A percentile compares a stretch with the other conserved stretches of the same genome.
These are phyloP conservation scores for Penicillium sp. DNA, from an alignment of 2,329 filamentous ascomycete species.

Conservation along the genomic window DNA sequence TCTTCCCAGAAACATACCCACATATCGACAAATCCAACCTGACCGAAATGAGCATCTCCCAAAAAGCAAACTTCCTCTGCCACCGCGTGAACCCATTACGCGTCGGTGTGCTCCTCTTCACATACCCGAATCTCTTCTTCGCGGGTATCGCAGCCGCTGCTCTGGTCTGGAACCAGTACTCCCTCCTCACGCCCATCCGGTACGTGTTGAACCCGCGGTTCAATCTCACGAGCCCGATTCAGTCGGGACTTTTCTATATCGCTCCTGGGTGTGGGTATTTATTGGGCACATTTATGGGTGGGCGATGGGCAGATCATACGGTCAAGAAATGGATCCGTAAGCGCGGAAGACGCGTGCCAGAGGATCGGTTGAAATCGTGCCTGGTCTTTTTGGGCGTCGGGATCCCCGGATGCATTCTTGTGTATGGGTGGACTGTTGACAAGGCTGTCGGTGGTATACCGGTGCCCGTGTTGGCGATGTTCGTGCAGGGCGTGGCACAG, in stretches of 20 bases:
- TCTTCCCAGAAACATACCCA: constrained; percentile 70
- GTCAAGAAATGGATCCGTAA: constrained; percentile 62
- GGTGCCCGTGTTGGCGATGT: constrained; percentile 65
- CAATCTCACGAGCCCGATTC: constrained; percentile 60
- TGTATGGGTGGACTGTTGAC: constrained; percentile 65
- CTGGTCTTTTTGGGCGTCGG: constrained; percentile 55
- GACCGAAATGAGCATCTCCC: constrained; percentile 47
- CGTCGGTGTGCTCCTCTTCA: constrained; percentile 57
- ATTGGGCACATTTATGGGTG: constrained; percentile 65
- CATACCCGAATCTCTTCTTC: constrained; percentile 64
- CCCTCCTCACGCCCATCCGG: constrained; percentile 63
- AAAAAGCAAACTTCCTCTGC: constrained; percentile 55
- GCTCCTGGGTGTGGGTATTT: constrained; percentile 68
- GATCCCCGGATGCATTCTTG: constrained; percentile 60
- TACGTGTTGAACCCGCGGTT: constrained; percentile 73
- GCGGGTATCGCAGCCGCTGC: constrained; percentile 57
- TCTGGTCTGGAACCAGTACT: constrained; percentile 73
- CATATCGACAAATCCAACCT: constrained; percentile 60
- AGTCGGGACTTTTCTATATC: constrained; percentile 69
- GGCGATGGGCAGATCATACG: constrained; percentile 63
- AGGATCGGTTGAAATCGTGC: constrained; percentile 62
- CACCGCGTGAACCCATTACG: constrained; percentile 63
- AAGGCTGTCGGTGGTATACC: constrained; percentile 53
- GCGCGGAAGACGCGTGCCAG: constrained; percentile 57
- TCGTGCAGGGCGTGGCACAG: constrained; percentile 68